phyloP scores from a whole-genome alignment of 2,329 filamentous ascomycete species.

The Fusarium torreyae region DNA sequence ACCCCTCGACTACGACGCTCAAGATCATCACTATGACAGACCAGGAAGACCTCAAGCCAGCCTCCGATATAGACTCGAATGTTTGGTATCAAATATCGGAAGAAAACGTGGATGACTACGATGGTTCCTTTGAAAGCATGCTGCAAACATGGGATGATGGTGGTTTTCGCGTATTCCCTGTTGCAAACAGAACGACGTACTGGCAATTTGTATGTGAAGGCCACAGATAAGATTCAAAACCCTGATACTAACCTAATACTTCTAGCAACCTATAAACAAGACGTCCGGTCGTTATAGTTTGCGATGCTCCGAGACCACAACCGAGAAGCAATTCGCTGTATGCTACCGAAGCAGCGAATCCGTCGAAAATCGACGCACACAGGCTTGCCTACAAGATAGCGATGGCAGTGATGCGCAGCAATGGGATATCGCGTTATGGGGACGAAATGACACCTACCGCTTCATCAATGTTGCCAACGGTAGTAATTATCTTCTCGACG shows the following conservation, averaged over 20 bases:
- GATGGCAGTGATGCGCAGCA: constrained; percentile 50
- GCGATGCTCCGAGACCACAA: constrained; percentile 48
- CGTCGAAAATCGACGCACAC: constrained; percentile 46
- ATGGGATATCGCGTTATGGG: constrained; percentile 53
- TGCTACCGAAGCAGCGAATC: constrained; percentile 47
- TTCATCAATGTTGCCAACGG: constrained; percentile 53
- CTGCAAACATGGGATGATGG: constrained; percentile 35
- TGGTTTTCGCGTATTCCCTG: constrained; percentile 44
- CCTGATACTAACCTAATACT: constrained; percentile 45
- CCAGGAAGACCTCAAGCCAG: not conserved
- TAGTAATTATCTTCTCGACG: constrained; percentile 52
- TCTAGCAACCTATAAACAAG: constrained; percentile 47
- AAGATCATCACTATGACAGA: too few relatives aligned
- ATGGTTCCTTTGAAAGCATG: constrained; percentile 40
- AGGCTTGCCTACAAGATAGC: constrained; percentile 49
- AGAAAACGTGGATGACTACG: constrained; percentile 51
- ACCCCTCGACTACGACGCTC: too few relatives aligned
- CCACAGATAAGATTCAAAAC: not conserved
- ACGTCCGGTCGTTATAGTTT: constrained; percentile 50
- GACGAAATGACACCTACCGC: constrained; percentile 44
- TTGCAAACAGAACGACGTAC: constrained; percentile 5
- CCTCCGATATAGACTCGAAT: constrained; percentile 52
- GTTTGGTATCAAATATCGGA: constrained; percentile 55
- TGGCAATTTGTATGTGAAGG: constrained; percentile 13
- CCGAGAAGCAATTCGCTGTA: constrained; percentile 50